A percentile compares a stretch with the other conserved stretches of the same genome.
Conservation (phyloP, 2,329 filamentous ascomycete species). For the Dactylellina parvicollis region DNA sequence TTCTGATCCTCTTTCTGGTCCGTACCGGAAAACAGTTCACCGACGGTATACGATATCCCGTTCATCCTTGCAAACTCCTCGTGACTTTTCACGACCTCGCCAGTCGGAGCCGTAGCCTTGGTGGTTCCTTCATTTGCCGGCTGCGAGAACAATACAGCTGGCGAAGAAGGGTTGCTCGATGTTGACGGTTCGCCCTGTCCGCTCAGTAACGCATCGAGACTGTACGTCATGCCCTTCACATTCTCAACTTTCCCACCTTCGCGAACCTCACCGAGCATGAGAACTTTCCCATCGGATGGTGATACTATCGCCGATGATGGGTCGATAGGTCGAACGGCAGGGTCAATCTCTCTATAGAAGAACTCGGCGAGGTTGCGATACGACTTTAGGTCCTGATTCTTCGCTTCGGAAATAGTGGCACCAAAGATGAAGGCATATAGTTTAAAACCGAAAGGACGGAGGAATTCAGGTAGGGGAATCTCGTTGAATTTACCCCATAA, state of each 20-base stretch:
- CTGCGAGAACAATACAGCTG: slow-evolving; percentile 58
- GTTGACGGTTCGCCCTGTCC: slow-evolving; percentile 62
- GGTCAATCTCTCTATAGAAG: slow-evolving; percentile 95
- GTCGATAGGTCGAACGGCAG: slow-evolving; percentile 84
- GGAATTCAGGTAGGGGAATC: slow-evolving; percentile 83
- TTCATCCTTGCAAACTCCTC: slow-evolving; percentile 95
- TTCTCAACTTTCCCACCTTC: slow-evolving; percentile 95
- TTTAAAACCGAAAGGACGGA: slow-evolving; percentile 88
- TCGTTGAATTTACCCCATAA: slow-evolving; percentile 94
- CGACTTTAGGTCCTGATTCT: slow-evolving; percentile 84
- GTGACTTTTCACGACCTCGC: slow-evolving; percentile 77
- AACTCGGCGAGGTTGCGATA: slow-evolving; percentile 95
- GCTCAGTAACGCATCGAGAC: slow-evolving; percentile 88
- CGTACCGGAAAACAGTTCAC: slow-evolving; percentile 82
- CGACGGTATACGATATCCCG: slow-evolving; percentile 93
- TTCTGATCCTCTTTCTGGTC: slow-evolving; percentile 60
- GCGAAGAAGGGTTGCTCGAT: slow-evolving; percentile 62
- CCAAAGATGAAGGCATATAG: slow-evolving; percentile 91
- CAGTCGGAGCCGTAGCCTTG: slow-evolving; percentile 61
- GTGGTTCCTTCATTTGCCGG: slow-evolving; percentile 60
- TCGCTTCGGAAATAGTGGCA: slow-evolving; percentile 86
- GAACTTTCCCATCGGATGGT: slow-evolving; percentile 86
- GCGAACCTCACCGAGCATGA: slow-evolving; percentile 86
- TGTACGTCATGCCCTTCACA: slow-evolving; percentile 98
- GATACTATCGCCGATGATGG: slow-evolving; percentile 82